Base-by-base conservation (phyloP, 139 green algal genomes). In the Astrephomene gubernaculifera region DNA sequence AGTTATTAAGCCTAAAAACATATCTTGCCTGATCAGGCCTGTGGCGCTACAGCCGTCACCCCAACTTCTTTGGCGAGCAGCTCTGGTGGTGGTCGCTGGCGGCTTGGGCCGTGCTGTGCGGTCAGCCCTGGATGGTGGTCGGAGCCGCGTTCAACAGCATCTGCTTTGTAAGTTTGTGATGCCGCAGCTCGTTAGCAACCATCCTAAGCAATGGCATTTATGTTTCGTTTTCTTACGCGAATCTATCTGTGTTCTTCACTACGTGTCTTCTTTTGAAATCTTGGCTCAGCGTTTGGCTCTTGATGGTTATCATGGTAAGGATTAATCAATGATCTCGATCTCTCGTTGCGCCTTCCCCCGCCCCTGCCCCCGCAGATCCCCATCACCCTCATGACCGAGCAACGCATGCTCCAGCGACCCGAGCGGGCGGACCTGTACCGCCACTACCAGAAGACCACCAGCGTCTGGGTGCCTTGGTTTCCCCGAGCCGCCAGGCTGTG, bases 51-150 rank as follows among this genome's bases (percentile, higher is more conserved):
- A 93, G 82, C 14, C 91, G 95, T 9, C 95, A 98, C 79, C 95
- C 95, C 10, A 98, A 98, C 86, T 96, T 97, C 86, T 96, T 97
- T 80, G 95, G 95, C 12, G 95, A 97, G 88, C 92, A 95, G 82
- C 41, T 94, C 41, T 82, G 71, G 71, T 96, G 92, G 90, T 96
- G 88, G 91, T 80, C 75, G n/a, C 39, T 95, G 38, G 88, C 52
- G 3, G 52, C 93, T 41, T 95, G 91, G 75, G 89, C 86, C 0
- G 53, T 90, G 25, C 25, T 74, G 19, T 53, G 83, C 57, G 88
- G 88, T 12, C 54, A 89, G 63, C 65, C 63, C 38, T 94, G 88
- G 90, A 88, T 88, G 80, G 7, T 92, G 25, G 9, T 90, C 0
- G 92, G 92, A 31, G 52, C 92, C 0, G 44, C 91, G 10, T 92